Evolutionary conservation across 768 basidiomycete genomes (phyloP).

Genomic region (Psilocybe cubensis): DNA sequence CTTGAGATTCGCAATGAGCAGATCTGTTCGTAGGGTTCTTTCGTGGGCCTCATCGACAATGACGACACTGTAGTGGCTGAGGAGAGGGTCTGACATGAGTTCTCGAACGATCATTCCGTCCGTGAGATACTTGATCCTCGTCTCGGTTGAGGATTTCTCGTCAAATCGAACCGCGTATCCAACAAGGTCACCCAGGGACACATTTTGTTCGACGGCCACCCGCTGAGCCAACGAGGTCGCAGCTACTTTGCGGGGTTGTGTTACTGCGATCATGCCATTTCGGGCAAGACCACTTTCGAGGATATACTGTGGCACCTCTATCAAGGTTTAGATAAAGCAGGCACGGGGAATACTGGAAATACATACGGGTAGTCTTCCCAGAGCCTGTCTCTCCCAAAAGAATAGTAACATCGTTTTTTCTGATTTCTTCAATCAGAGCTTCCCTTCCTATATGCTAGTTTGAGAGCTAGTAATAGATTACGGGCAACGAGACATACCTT

Average conservation of each 20-base stretch:
- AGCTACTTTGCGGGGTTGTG: conserved; percentile 94
- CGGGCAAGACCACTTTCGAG: conserved; percentile 79
- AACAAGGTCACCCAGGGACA: conserved; percentile 72
- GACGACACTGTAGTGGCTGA: conserved; percentile 84
- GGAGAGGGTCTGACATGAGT: conserved; percentile 74
- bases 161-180: conserved; percentile 98
- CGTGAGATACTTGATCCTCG: conserved; percentile 94
- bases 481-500: conserved; percentile 49
- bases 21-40: conserved; percentile 90
- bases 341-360: neutral
- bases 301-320: conserved; percentile 97
- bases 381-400: conserved; percentile 97
- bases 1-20: conserved; percentile 91
- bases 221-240: conserved; percentile 93
- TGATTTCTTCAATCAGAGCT: conserved; percentile 72
- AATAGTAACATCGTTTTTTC: conserved; percentile 81
- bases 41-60: conserved; percentile 98
- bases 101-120: conserved; percentile 98
- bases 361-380: conserved; percentile 97
- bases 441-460: conserved; percentile 61
- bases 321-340: neutral
- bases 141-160: conserved; percentile 70
- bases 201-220: conserved; percentile 84
- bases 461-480: too few relatives aligned
- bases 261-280: conserved; percentile 83